Base-by-base conservation (phyloP, 2,329 filamentous ascomycete genomes). In the Penicillium vulpinum region DNA sequence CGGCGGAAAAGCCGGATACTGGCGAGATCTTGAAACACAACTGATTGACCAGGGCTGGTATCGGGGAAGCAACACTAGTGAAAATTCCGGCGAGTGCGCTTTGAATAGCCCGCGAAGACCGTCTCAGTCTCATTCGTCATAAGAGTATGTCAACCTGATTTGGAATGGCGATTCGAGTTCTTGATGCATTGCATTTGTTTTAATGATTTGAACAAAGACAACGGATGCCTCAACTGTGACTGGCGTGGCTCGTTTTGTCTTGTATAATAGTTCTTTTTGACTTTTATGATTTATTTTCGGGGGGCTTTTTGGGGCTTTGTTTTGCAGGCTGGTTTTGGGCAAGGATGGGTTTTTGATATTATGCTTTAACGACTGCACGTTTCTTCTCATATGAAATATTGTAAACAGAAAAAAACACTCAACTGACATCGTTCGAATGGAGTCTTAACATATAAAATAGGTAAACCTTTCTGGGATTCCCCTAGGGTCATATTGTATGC, bases 31-130 rank as follows among this genome's bases (percentile, higher is more conserved):
- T 43, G 90, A 94, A 73, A 73, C 74, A 50, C 77, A 80, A 24
- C 76, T 93, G 55, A 83, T 89, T 46, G 75, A 84, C 1, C 85
- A 82, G 13, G 89, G 88, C 16, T 93, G 87, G 81, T 93, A 94
- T 68, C 64, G 62, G 13, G 79, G 76, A 1, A 71, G 60, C 15
- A 78, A 78, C 56, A 62, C 56, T 44, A 66, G 63, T 24, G 66
- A 68, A 45, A 51, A 53, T 13, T 39, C 60, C 2, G 73, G 69
- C 49, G 69, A 73, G 39, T 77, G 75, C 56, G 65, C 65, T n/a
- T 57, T 77, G 36, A 67, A 69, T 33, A 55, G 56, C 26, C 39
- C 60, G 36, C 58, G 64, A 35, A 39, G 36, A 35, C 16, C 33
- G 26, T 31, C 40, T 31, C 33, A 36, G 16, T 38, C 47, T 7